phyloP scores from a whole-genome alignment of 2,329 filamentous ascomycete genomes.

The Cordyceps tenuipes region DNA sequence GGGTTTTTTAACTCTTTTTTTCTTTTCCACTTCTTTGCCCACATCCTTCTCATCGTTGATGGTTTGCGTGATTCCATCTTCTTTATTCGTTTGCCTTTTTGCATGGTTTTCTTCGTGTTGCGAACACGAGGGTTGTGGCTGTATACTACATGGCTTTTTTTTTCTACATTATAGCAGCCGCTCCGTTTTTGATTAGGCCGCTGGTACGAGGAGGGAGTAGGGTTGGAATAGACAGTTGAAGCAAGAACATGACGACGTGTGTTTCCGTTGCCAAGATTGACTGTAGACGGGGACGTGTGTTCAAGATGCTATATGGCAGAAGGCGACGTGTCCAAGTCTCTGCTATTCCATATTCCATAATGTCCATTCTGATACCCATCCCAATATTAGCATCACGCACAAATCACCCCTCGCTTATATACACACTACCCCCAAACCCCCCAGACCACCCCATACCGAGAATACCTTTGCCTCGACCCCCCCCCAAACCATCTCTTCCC shows the following conservation, averaged over 20 bases:
- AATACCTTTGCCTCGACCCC: no score
- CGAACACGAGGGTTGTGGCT: not conserved
- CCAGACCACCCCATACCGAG: not conserved
- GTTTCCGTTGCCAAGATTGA: not conserved
- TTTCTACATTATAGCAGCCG: not conserved
- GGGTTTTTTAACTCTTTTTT: not conserved
- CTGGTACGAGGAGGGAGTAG: constrained; percentile 1
- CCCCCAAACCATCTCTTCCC: no score
- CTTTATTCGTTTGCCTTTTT: not conserved
- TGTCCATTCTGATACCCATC: not conserved
- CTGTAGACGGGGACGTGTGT: no score
- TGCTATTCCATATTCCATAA: not conserved
- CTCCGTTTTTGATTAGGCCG: not conserved
- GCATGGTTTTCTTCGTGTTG: not conserved
- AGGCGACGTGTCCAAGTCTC: not conserved
- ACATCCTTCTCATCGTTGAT: not conserved
- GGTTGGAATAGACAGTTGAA: constrained; percentile 8
- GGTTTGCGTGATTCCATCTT: not conserved
- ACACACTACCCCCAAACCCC: not conserved
- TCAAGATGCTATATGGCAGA: not conserved
- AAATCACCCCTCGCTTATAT: constrained; percentile 1
- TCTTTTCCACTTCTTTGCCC: not conserved
- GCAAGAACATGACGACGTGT: not conserved
- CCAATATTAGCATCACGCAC: not conserved
- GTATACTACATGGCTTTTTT: constrained; percentile 8